Evolutionary conservation across 1,284 basidiomycete species (phyloP), one percentile per base, ranked within the genome.

Genomic region (Leccinum subspadiceum): DNA sequence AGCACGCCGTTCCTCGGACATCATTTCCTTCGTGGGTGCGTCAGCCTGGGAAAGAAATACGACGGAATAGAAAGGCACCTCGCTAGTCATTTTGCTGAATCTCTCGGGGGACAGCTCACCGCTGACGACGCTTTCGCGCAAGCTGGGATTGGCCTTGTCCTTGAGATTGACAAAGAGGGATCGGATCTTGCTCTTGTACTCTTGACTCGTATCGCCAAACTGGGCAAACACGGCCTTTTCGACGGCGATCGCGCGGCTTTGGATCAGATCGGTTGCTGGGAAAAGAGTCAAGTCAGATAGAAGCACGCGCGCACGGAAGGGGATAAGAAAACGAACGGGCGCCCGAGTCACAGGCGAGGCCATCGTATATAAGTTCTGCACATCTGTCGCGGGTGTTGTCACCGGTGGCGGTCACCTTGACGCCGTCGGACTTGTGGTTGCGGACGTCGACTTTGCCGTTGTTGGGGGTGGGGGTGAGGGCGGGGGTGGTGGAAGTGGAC

Each of bases 141-240:
- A 75, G 22, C 84, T 83, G 8, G 95, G 95, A 74, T 99, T 98
- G 68, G 89, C 88, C 78, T 95, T 96, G 76, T 97, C 96, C 75
- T 97, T 98, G 66, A 99, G 80, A 74, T 85, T 98, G 67, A 97
- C 89, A 71, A 86, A 96, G 41, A 98, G 77, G n/a, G 89, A 89
- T 29, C 96, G 88, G 62, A 98, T 92, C 75, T 94, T 98, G 73
- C 80, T 75, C 65, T 86, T 88, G 75, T 94, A 95, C 5, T 67
- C 76, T n/a, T 75, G 70, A 2, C 68, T 75, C 3, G 75, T 83
- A 26, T 76, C 76, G 3, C 78, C 79, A 62, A 79, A 79, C 56
- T 82, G 81, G 3, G 69, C 64, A 59, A 77, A 79, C 1, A 90
- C 84, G 0, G 80, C 78, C 39, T 77, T 77, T 73, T 92, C 91